phyloP scores from a whole-genome alignment of 208 protist species.

The Trypanosomatidae sp. region DNA sequence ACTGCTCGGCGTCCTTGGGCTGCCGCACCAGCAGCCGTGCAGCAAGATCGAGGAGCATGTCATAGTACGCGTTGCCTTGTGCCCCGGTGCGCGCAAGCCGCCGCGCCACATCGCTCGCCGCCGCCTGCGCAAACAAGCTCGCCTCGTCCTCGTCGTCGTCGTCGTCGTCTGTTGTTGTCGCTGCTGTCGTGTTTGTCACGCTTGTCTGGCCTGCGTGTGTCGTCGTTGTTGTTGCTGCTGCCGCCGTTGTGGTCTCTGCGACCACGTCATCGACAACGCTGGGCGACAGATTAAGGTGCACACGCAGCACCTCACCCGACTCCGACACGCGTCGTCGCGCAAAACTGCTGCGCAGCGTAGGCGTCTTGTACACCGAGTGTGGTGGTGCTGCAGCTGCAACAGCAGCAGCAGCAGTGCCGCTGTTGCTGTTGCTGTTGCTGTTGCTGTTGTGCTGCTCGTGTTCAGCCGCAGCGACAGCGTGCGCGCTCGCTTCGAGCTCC shows the following conservation, averaged over 20 bases:
- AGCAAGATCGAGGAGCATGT: slow-evolving; percentile 25
- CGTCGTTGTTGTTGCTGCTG: not conserved
- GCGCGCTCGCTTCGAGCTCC: too few relatives aligned
- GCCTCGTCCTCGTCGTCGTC: not conserved
- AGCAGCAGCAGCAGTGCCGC: too few relatives aligned
- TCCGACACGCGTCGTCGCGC: slow-evolving; percentile 20
- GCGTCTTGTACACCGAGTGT: too few relatives aligned
- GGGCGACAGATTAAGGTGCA: slow-evolving; percentile 12
- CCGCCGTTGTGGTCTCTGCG: too few relatives aligned
- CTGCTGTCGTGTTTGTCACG: too few relatives aligned
- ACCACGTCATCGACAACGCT: slow-evolving; percentile 7
- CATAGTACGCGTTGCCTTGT: slow-evolving; percentile 6
- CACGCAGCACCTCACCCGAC: slow-evolving; percentile 8
- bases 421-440: too few relatives aligned
- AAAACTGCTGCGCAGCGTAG: slow-evolving; percentile 4
- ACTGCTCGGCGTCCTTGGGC: slow-evolving; percentile 39
- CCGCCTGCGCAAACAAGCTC: too few relatives aligned
- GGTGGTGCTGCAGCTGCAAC: too few relatives aligned
- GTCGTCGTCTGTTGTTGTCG: not conserved
- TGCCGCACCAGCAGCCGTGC: slow-evolving; percentile 12
- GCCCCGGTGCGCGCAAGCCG: not conserved
- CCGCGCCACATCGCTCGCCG: not conserved
- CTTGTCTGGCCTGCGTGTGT: not conserved
- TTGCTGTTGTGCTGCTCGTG: too few relatives aligned
- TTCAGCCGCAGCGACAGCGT: too few relatives aligned